phyloP scores from a whole-genome alignment of 1,139 yeast genomes.

The Protomyces pachydermus region DNA sequence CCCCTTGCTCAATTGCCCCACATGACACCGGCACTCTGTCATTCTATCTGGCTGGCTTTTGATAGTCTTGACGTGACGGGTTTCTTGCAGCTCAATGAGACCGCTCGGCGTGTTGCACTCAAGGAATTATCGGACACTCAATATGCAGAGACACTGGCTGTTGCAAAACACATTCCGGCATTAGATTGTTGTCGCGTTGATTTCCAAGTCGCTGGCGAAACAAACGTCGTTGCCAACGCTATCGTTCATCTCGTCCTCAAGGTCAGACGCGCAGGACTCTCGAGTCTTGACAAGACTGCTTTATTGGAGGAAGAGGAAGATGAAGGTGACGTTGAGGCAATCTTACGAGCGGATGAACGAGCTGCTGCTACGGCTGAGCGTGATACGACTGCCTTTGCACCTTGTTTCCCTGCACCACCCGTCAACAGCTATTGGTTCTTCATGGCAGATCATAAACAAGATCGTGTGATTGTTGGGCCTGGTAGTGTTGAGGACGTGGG shows the following conservation, averaged over 20 bases:
- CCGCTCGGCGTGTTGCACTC: constrained; percentile 49
- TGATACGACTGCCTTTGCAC: constrained; percentile 25
- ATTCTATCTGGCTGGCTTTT: constrained; percentile 28
- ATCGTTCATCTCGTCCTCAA: constrained; percentile 70
- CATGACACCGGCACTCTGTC: constrained; percentile 42
- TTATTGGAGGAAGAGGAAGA: constrained; percentile 6
- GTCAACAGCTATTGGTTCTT: constrained; percentile 29
- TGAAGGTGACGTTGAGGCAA: constrained; percentile 22
- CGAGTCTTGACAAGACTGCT: constrained; percentile 2
- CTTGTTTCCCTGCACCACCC: constrained; percentile 20
- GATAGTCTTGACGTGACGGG: constrained; percentile 41
- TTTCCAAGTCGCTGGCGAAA: constrained; percentile 86
- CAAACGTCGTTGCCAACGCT: constrained; percentile 66
- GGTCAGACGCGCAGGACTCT: constrained; percentile 52
- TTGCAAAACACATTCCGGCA: constrained; percentile 65
- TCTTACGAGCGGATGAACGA: constrained; percentile 6
- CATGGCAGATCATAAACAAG: constrained; percentile 29
- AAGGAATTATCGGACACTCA: constrained; percentile 50
- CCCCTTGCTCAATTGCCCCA: constrained; percentile 79
- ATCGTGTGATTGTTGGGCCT: constrained; percentile 30
- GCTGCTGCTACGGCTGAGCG: constrained; percentile 20
- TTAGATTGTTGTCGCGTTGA: constrained; percentile 65
- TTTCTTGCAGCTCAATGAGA: constrained; percentile 53
- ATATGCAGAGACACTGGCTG: constrained; percentile 49
- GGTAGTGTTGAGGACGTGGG: constrained; percentile 23